A percentile compares a stretch with the other conserved stretches of the same genome.
These are phyloP conservation scores for Spathaspora sp. DNA, from an alignment of 1,139 yeast genomes.

Conservation along the genomic window DNA sequence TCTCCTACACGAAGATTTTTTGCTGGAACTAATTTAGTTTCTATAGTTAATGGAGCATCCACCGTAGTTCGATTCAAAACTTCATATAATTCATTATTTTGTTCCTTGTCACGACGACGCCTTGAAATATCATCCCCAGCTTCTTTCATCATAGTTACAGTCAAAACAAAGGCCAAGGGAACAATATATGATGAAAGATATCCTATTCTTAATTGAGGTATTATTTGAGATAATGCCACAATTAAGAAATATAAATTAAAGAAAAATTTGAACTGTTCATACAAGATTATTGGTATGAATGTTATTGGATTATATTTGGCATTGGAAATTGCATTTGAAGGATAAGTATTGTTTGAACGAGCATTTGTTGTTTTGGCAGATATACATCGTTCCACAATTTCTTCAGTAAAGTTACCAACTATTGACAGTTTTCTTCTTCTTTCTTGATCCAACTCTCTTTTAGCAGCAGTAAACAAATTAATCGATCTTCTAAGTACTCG, in stretches of 20 bases:
- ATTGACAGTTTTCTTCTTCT: constrained; percentile 17
- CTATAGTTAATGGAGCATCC: constrained; percentile 22
- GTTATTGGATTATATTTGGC: constrained; percentile 91
- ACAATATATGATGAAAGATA: constrained; percentile 90
- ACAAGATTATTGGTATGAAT: constrained; percentile 83
- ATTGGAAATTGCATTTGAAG: constrained; percentile 85
- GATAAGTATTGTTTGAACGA: constrained; percentile 34
- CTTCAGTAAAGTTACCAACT: constrained; percentile 7
- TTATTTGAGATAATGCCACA: constrained; percentile 90
- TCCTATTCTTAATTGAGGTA: constrained; percentile 92
- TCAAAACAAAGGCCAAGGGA: constrained; percentile 87
- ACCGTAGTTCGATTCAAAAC: constrained; percentile 47
- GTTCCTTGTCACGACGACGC: constrained; percentile 85
- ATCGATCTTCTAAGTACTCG: constrained; percentile 16
- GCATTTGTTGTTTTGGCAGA: constrained; percentile 35
- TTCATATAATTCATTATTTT: constrained; percentile 80
- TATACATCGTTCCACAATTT: constrained; percentile 28
- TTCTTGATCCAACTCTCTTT: constrained; percentile 28
- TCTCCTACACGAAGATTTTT: constrained; percentile 83
- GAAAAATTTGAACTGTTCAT: constrained; percentile 95
- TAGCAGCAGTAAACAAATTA: constrained; percentile 26
- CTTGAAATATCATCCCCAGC: constrained; percentile 93
- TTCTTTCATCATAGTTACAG: constrained; percentile 93
- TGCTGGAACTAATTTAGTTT: constrained; percentile 49
- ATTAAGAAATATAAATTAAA: constrained; percentile 88